A percentile compares a stretch with the other conserved stretches of the same genome.
phyloP scores from a whole-genome alignment of 768 basidiomycete species.

The Nevesoporus exiguus region DNA sequence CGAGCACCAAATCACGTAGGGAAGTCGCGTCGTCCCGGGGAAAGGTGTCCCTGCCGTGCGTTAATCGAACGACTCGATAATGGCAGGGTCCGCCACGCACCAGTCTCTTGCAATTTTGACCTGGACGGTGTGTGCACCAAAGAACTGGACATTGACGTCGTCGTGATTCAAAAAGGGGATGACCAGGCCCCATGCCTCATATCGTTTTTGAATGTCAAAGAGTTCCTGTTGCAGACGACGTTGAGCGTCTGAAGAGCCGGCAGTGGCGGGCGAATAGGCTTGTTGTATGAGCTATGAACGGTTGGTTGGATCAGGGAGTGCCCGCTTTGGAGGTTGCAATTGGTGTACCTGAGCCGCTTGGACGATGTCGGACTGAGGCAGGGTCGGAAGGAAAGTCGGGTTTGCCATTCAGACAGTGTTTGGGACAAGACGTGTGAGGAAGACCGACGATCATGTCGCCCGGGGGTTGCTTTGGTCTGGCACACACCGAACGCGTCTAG shows the following conservation, averaged over 20 bases:
- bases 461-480: background rate
- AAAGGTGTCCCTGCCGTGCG: slow-evolving; percentile 61
- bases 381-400: slow-evolving; percentile 46
- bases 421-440: background rate
- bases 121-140: slow-evolving; percentile 90
- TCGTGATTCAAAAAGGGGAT: slow-evolving; percentile 67
- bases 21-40: slow-evolving; percentile 55
- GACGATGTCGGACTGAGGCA: slow-evolving; percentile 51
- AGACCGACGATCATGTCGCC: background rate
- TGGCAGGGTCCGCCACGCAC: slow-evolving; percentile 39
- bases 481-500: background rate
- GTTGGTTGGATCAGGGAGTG: slow-evolving; percentile 13
- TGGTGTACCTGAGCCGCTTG: slow-evolving; percentile 55
- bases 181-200: slow-evolving; percentile 82
- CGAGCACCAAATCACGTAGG: slow-evolving; percentile 65
- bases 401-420: slow-evolving; percentile 17
- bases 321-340: slow-evolving; percentile 7
- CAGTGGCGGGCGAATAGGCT: slow-evolving; percentile 54
- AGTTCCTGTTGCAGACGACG: slow-evolving; percentile 67
- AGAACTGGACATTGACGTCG: slow-evolving; percentile 88
- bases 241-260: slow-evolving; percentile 54
- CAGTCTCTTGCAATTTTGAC: slow-evolving; percentile 94
- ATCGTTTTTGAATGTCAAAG: slow-evolving; percentile 70
- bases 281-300: slow-evolving; percentile 60
- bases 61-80: background rate